Evolutionary conservation across 495 filamentous ascomycete species (phyloP), one percentile per base, ranked within the genome.

Genomic region (Echria macrotheca): DNA sequence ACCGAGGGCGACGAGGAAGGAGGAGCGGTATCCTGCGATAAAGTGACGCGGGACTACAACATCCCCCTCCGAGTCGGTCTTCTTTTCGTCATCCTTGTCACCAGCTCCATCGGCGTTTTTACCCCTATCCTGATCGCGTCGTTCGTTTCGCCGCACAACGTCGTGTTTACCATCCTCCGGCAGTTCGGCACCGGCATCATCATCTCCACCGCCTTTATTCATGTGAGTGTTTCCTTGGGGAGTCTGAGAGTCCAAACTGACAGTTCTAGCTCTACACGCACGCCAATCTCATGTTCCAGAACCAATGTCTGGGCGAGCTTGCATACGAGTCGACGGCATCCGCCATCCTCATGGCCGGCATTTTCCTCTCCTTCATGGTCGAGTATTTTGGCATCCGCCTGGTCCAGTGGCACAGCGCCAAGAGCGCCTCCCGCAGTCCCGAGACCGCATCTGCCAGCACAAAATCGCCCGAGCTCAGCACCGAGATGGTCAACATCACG

Each of bases 171-270:
- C 14, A 55, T 76, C 10, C 69, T 85, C 22, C 79, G 84, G 54
- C 84, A 89, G 49, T 87, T 89, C 48, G 85, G 85, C 5, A 87
- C 85, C 0, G 85, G 85, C 1, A 77, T 88, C 17, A 81, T 89
- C 49, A 71, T 88, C 36, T 72, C 84, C 4, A 89, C 85, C 0
- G 83, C 81, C 11, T 85, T 87, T 45, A 66, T 88, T 15, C 85
- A 89, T 57, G 77, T 83, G 47, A 61, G 73, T 36, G 29, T 44
- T 23, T 21, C 10, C n/a, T 29, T 29, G 15, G n/a, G 1, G 22
- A 4, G 10, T 12, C 4, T 11, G 48, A 9, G 39, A 41, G 9
- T 9, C 24, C 21, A 9, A 21, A 19, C 35, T 18, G 11, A 11
- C 15, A 5, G 18, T 14, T 4, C 5, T 48, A 82, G 78, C 73